Base-by-base conservation (phyloP, 805 yeast species). In the Cyberlindnera euphorbiae region DNA sequence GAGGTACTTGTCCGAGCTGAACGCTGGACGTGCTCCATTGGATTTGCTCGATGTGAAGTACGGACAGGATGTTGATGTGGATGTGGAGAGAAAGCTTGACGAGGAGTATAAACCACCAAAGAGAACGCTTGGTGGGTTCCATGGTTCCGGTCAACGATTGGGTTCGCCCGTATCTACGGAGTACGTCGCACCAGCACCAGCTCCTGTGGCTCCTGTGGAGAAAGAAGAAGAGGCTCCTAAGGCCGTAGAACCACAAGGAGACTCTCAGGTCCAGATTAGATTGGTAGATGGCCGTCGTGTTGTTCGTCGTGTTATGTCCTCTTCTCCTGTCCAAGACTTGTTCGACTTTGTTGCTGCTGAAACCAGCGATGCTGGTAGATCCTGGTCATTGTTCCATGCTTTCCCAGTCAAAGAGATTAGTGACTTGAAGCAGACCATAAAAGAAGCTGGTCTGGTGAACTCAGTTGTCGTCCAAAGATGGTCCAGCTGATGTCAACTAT, bases 61-160 rank as follows among this genome's bases (percentile, higher is more conserved):
- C 55, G 95, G 95, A 31, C 97, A 90, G 64, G 93, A 84, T 43
- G 97, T 93, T 17, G 95, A 89, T 54, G 96, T 90, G 14, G 75
- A 79, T 27, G 93, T 93, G n/a, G 71, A 73, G 39, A 79, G 81
- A 53, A 82, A 82, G 48, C 64, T 83, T 36, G 94, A 87, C 36
- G 95, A 90, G 58, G 84, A 82, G 28, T 93, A 74, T 62, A 66
- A 56, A 28, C 77, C 86, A n/a, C 87, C 90, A 24, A 78, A 75
- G 62, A 62, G 64, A 36, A 62, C 62, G 30, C 59, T 69, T 11
- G 82, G 78, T 8, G 95, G 95, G 0, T 86, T 82, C 55, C 63
- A 56, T 12, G 97, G 97, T 4, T 53, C 61, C 2, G 97, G 98
- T 14, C 81, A 79, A 36, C 71, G 97, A 51, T 66, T 90, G 38